A percentile compares a stretch with the other conserved stretches of the same genome.
Conservation (phyloP, 331 rosid genomes). For the Acacia pycnantha region DNA sequence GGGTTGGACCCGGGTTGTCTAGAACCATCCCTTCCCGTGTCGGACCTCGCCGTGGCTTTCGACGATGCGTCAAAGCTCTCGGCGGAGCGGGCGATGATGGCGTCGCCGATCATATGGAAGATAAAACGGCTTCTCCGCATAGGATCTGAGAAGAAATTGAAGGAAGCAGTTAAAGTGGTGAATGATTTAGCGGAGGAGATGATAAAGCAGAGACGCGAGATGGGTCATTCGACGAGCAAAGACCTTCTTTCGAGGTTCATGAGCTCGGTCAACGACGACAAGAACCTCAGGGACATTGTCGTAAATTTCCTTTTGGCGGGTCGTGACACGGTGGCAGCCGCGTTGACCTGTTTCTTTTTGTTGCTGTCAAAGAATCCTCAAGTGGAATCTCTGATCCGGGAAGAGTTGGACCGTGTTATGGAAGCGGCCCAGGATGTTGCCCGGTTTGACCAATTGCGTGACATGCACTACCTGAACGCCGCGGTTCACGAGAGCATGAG, state of each 20-base stretch:
- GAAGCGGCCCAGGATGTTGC: constrained; percentile 33
- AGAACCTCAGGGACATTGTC: constrained; percentile 66
- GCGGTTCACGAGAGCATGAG: constrained; percentile 80
- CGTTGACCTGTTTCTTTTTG: constrained; percentile 64
- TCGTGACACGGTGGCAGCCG: constrained; percentile 76
- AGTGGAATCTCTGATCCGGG: constrained; percentile 44
- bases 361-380: constrained; percentile 49
- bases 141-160: constrained; percentile 71
- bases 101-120: constrained; percentile 68
- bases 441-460: constrained; percentile 40
- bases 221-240: constrained; percentile 18
- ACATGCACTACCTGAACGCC: constrained; percentile 71
- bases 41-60: constrained; percentile 53
- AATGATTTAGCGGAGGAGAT: constrained; percentile 43
- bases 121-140: constrained; percentile 45
- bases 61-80: constrained; percentile 66
- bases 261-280: constrained; percentile 55
- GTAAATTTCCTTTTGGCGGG: constrained; percentile 84
- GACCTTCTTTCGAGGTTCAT: constrained; percentile 84
- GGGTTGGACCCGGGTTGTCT: constrained; percentile 87
- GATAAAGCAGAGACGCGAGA: constrained; percentile 38
- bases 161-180: constrained; percentile 46
- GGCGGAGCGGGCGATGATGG: constrained; percentile 62
- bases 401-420: constrained; percentile 54
- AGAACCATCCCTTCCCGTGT: constrained; percentile 37